A percentile compares a stretch with the other conserved stretches of the same genome.
phyloP scores from a whole-genome alignment of 139 green algal genomes.

The Volvox reticuliferus region DNA sequence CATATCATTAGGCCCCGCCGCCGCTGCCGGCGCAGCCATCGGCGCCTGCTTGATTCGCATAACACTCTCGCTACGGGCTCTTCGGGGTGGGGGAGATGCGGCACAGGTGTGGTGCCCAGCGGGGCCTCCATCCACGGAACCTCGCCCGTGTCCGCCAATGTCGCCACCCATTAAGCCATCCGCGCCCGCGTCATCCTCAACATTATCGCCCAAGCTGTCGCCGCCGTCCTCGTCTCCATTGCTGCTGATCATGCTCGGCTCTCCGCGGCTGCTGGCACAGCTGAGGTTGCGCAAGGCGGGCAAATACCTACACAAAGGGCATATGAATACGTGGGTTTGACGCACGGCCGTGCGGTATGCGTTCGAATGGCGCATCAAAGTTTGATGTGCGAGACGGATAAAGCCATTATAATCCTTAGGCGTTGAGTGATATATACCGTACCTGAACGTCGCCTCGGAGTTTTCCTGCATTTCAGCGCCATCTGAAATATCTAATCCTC shows the following conservation, averaged over 20 bases:
- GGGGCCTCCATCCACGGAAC: neutral
- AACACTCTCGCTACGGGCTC: neutral
- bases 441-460: neutral
- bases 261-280: neutral
- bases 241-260: neutral
- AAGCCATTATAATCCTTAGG: neutral
- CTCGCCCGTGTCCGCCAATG: neutral
- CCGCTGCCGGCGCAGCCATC: neutral
- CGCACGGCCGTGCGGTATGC: no score
- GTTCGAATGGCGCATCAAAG: neutral
- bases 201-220: neutral
- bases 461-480: neutral
- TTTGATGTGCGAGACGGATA: neutral
- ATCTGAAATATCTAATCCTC: neutral
- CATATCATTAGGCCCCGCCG: neutral
- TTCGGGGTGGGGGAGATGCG: neutral
- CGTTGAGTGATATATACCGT: neutral
- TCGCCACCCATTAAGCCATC: neutral
- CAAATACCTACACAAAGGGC: neutral
- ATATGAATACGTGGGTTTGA: neutral
- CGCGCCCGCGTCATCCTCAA: no score
- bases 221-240: neutral
- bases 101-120: neutral
- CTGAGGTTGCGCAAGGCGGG: slow-evolving; percentile 2
- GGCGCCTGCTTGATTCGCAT: neutral